phyloP scores from a whole-genome alignment of 495 filamentous ascomycete species.

The Aspergillus olivimuriae region DNA sequence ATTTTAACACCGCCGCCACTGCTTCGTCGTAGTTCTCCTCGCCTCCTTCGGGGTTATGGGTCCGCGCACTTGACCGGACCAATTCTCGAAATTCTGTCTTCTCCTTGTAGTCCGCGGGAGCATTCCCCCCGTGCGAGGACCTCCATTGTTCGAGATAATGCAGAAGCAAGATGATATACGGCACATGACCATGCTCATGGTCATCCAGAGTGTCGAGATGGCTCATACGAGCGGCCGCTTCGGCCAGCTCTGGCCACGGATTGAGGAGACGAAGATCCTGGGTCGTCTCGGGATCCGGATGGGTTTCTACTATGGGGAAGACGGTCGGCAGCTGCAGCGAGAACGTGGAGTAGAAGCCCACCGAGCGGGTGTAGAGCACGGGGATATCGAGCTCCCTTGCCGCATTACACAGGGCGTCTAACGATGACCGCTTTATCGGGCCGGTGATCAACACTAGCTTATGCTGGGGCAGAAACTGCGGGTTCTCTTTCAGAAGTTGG shows the following conservation, averaged over 20 bases:
- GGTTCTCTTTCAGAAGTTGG: too few species aligned
- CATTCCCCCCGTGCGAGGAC: conserved; percentile 56
- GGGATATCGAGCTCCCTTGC: conserved; percentile 59
- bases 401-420: conserved; percentile 52
- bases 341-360: conserved; percentile 86
- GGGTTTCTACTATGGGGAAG: conserved; percentile 95
- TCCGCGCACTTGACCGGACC: conserved; percentile 60
- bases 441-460: conserved; percentile 71
- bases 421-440: conserved; percentile 54
- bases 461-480: conserved; percentile 47
- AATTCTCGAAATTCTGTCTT: conserved; percentile 75
- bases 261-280: conserved; percentile 79
- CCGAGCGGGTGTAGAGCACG: conserved; percentile 74
- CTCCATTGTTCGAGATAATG: conserved; percentile 87
- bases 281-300: conserved; percentile 80
- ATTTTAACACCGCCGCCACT: conserved; percentile 77
- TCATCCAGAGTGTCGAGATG: conserved; percentile 65
- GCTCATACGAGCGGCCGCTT: conserved; percentile 52
- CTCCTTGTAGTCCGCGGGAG: conserved; percentile 72
- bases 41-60: conserved; percentile 72
- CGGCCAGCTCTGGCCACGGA: conserved; percentile 79
- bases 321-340: conserved; percentile 64
- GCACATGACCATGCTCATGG: conserved; percentile 88
- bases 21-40: conserved; percentile 99
- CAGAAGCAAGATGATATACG: conserved; percentile 77